Conservation (phyloP, 345 rosid genomes). For the Boechera divaricarpa region DNA sequence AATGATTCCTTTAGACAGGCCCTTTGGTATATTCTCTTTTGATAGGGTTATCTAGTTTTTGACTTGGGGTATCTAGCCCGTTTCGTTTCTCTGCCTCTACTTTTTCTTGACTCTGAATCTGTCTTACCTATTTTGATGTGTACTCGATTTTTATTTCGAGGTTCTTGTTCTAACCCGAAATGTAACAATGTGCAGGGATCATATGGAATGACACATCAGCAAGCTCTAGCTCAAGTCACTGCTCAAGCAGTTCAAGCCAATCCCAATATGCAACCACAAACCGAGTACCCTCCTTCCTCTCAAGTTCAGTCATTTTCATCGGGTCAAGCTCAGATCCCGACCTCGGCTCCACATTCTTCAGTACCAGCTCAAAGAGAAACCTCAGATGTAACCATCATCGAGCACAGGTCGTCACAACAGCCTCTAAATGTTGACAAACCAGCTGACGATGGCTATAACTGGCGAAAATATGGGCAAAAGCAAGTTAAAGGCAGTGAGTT, state of each 20-base stretch:
- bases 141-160: background rate
- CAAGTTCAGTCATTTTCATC: conserved; percentile 38
- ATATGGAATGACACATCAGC: conserved; percentile 85
- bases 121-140: background rate
- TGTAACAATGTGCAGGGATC: conserved; percentile 57
- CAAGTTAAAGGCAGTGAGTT: conserved; percentile 90
- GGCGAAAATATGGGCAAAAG: conserved; percentile 96
- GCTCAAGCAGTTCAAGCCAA: conserved; percentile 71
- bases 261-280: conserved; percentile 49
- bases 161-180: conserved; percentile 25
- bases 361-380: conserved; percentile 39
- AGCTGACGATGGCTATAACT: conserved; percentile 76
- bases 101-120: conserved; percentile 14
- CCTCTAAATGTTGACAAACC: conserved; percentile 62
- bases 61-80: background rate
- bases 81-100: background rate
- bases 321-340: conserved; percentile 45
- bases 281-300: conserved; percentile 48
- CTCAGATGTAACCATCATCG: conserved; percentile 49
- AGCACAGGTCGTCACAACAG: conserved; percentile 57
- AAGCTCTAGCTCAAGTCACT: conserved; percentile 84
- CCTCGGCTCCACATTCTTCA: conserved; percentile 43
- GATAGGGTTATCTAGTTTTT: background rate
- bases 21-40: conserved; percentile 20
- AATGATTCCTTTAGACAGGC: conserved; percentile 1